Base-by-base conservation (phyloP, 78 protist species). In the Mastigamoeba balamuthi region DNA sequence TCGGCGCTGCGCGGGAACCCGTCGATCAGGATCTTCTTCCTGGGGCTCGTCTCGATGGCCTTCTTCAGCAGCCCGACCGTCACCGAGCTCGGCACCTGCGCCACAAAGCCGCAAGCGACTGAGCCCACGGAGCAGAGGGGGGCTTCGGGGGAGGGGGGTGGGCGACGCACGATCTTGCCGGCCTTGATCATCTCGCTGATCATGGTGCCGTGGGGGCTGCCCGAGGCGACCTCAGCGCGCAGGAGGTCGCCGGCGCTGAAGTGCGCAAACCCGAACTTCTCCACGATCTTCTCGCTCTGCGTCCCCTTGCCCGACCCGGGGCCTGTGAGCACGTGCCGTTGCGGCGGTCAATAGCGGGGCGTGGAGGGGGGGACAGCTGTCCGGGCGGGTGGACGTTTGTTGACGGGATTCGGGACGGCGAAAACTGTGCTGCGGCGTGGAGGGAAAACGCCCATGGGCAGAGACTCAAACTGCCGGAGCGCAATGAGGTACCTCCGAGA, bases 231-330 rank as follows among this genome's bases (percentile, higher is more conserved):
- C 78, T 87, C 97, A 4, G 82, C 87, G 53, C 97, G 89, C 42
- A 93, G 86, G 35, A 93, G 82, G 29, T 93, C 97, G 33, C 97
- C 97, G 3, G 97, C 97, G 30, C 88, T 79, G 52, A 93, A 52
- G 69, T 93, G 97, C 3, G 65, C 80, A 58, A 63, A 83, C 29
- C 91, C 91, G 58, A 53, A 86, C 9, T 79, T 69, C 53, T 76
- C 23, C 33, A 85, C 94, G 17, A 93, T 78, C 3, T 72, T 52
- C 7, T 69, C 86, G 40, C 93, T 76, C 76, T 90, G 94, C 1
- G 97, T 93, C 40, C 93, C 89, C 40, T 85, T 85, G 53, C 89
- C 89, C 37, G 78, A 48, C 30, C 89, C 89, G 30, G 89, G 89
- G 28, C 89, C 89, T 66, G 82, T 82, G 27, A 53, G 4, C 9